phyloP scores from a whole-genome alignment of 805 yeast genomes.

The Saccharomycopsis guyanensis region DNA sequence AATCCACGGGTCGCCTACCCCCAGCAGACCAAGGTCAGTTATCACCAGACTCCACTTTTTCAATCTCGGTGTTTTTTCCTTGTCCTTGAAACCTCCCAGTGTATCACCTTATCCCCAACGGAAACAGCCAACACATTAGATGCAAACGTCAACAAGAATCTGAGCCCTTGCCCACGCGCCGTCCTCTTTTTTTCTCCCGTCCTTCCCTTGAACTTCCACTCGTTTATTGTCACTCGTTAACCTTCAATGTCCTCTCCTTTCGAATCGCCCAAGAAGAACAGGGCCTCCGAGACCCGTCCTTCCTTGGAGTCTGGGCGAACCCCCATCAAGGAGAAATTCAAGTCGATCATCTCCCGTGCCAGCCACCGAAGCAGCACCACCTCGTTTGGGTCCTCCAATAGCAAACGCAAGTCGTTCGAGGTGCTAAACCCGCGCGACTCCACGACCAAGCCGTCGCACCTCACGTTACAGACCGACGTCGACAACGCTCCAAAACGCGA shows the following conservation, averaged over 20 bases:
- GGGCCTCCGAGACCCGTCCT: not conserved
- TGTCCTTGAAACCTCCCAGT: no score
- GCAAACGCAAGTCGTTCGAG: constrained; percentile 14
- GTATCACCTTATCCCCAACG: no score
- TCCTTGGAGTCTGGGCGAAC: constrained; percentile 1
- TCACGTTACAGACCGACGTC: constrained; percentile 4
- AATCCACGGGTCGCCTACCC: no score
- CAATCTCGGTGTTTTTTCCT: no score
- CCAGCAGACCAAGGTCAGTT: no score
- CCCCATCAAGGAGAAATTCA: constrained; percentile 18
- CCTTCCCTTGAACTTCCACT: no score
- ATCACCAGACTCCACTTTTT: no score
- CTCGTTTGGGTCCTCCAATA: constrained; percentile 5
- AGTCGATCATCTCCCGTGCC: constrained; percentile 19
- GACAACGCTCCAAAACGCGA: constrained; percentile 1
- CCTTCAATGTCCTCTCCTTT: not conserved
- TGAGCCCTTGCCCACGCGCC: no score
- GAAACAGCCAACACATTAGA: no score
- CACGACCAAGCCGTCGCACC: not conserved
- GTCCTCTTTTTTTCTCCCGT: no score
- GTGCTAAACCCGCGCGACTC: constrained; percentile 12
- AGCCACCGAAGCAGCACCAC: constrained; percentile 15
- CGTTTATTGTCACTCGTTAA: no score
- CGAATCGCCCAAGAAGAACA: not conserved
- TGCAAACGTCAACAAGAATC: no score